Evolutionary conservation across 805 yeast species (phyloP).

Genomic region (Dipodascopsis uninucleata): DNA sequence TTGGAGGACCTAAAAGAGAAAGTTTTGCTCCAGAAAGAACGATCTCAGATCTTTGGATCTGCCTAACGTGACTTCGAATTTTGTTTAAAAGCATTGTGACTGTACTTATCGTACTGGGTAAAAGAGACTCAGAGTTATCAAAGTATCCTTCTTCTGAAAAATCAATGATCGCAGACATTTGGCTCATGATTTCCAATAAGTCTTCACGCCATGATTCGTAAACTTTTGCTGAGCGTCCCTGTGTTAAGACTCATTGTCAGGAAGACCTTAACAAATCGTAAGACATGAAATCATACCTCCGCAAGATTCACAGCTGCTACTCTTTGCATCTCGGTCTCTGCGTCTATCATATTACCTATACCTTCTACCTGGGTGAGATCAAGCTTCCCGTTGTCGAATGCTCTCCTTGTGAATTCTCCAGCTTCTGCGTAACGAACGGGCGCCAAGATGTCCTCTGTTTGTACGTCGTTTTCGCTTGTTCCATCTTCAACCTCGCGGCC

Average conservation of each 20-base stretch:
- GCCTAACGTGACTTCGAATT: constrained; percentile 42
- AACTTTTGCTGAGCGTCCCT: constrained; percentile 55
- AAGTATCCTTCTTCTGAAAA: constrained; percentile 92
- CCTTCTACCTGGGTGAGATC: constrained; percentile 93
- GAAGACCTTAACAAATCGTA: neutral
- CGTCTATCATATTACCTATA: constrained; percentile 79
- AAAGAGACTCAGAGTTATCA: constrained; percentile 48
- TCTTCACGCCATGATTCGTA: constrained; percentile 65
- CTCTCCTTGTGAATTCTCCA: constrained; percentile 88
- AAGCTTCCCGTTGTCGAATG: constrained; percentile 75
- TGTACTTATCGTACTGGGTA: constrained; percentile 47
- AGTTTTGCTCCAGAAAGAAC: constrained; percentile 69
- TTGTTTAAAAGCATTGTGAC: constrained; percentile 45
- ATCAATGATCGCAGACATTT: constrained; percentile 83
- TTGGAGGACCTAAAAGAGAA: constrained; percentile 83
- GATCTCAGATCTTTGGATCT: constrained; percentile 56
- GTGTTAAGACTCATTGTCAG: neutral
- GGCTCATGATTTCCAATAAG: constrained; percentile 64
- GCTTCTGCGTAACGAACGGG: constrained; percentile 75
- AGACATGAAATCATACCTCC: constrained; percentile 32
- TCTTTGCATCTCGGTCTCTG: constrained; percentile 89
- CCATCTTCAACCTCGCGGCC: constrained; percentile 32
- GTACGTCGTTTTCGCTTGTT: neutral
- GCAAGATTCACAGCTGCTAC: constrained; percentile 68
- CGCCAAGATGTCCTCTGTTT: constrained; percentile 11